Evolutionary conservation across 2,329 filamentous ascomycete species (phyloP), one percentile per base, ranked within the genome.

Genomic region (Lachnellula subtilissima): DNA sequence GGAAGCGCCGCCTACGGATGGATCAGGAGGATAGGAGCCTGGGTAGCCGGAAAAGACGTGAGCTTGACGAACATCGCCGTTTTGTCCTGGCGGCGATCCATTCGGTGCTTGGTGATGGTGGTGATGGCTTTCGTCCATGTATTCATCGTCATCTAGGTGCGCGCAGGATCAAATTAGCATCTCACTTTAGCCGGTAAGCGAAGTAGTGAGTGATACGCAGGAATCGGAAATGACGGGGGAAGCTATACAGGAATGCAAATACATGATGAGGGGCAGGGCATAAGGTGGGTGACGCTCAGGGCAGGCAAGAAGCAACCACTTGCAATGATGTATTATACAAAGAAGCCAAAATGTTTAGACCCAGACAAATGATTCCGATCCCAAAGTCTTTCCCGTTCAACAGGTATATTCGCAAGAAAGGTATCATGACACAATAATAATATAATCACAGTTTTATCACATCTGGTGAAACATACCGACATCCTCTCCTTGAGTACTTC

Each of bases 391-490:
- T 61, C 63, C 63, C 58, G 58, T 59, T 61, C 60, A 62, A 65
- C 59, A 61, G 59, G 61, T 65, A 66, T 64, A 57, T 62, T 59
- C 57, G 61, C 64, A 60, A 59, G 59, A 65, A 63, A 65, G 60
- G 65, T 67, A 69, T 66, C 64, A 67, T 68, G 68, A 64, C 64
- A 69, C 59, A 64, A 61, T 64, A 65, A 60, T 64, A 66, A 64
- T 66, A 67, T 64, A 62, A 66, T 90, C 85, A 63, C 58, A 55
- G 54, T 25, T 19, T 52, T 58, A 67, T 69, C 65, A 94, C 86
- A 94, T 90, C 80, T 91, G 89, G 82, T 71, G 68, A 70, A 92
- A 96, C 91, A 95, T 96, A 96, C 91, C 91, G 86, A 91, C 91
- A 73, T 85, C 91, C 75, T 83, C 84, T 74, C 83, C 81, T 71